These are phyloP conservation scores for Euphorbia neoarborescens DNA, from an alignment of 441 rosid genomes.

Conservation along the genomic window DNA sequence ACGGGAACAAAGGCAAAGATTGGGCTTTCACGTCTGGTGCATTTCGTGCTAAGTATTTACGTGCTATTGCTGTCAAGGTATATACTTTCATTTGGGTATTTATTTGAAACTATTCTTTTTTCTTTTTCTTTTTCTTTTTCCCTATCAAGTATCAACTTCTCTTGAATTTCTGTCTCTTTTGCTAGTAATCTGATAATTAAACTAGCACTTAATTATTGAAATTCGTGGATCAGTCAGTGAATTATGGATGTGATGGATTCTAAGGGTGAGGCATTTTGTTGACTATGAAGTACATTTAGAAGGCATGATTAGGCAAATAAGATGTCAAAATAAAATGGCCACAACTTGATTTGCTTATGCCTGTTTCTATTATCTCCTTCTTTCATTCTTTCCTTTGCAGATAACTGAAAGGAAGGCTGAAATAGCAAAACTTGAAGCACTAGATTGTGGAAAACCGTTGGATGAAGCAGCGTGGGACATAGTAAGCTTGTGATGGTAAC, in stretches of 20 bases:
- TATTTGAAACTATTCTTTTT: background rate
- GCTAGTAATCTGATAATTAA: background rate
- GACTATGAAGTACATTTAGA: background rate
- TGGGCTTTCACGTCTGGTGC: constrained; percentile 81
- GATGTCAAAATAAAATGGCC: background rate
- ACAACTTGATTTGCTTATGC: background rate
- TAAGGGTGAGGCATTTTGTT: background rate
- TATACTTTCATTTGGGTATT: constrained; percentile 16
- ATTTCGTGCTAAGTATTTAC: constrained; percentile 75
- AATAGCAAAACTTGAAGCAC: constrained; percentile 77
- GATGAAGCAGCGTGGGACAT: constrained; percentile 94
- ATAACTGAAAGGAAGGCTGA: constrained; percentile 64
- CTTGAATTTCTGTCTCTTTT: background rate
- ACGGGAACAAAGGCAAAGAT: constrained; percentile 63
- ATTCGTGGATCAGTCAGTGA: background rate
- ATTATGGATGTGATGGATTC: background rate
- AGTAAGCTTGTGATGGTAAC: constrained; percentile 34
- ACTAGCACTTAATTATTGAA: background rate
- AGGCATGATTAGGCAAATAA: constrained; percentile 1
- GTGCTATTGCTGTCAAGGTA: constrained; percentile 96
- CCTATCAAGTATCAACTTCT: background rate
- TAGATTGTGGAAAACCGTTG: constrained; percentile 85
- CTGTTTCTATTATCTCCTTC: constrained; percentile 5
- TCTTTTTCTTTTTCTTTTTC: background rate
- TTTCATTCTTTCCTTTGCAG: constrained; percentile 31